A percentile compares a stretch with the other conserved stretches of the same genome.
These are phyloP conservation scores for Penicillium turbatum DNA, from an alignment of 495 filamentous ascomycete species.

Conservation along the genomic window DNA sequence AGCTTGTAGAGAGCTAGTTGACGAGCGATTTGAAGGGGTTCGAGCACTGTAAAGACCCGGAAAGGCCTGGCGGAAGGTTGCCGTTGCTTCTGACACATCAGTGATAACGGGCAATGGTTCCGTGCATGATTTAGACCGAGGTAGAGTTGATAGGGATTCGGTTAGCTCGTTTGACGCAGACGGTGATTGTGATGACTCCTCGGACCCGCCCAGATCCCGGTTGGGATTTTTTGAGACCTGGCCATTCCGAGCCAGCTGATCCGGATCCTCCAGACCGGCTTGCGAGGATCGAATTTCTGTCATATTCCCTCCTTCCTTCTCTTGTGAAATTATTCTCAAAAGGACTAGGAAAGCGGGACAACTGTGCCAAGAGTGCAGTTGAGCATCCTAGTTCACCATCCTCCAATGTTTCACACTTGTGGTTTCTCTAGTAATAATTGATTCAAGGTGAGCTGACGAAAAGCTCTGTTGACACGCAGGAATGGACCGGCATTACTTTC, in stretches of 20 bases:
- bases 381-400: constrained; percentile 20
- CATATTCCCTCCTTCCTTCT: constrained; percentile 30
- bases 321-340: constrained; percentile 9
- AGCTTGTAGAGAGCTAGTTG: constrained; percentile 45
- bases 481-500: constrained; percentile 40
- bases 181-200: constrained; percentile 24
- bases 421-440: background rate
- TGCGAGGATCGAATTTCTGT: constrained; percentile 33
- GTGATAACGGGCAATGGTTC: constrained; percentile 19
- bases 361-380: constrained; percentile 21
- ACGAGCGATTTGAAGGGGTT: constrained; percentile 41
- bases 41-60: constrained; percentile 38
- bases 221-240: constrained; percentile 23
- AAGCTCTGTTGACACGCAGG: constrained; percentile 29
- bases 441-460: constrained; percentile 29
- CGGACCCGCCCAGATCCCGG: constrained; percentile 18
- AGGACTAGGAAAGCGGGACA: constrained; percentile 15
- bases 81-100: constrained; percentile 32
- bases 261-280: constrained; percentile 31
- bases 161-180: constrained; percentile 22
- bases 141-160: constrained; percentile 14
- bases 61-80: constrained; percentile 38
- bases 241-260: constrained; percentile 27
- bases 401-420: constrained; percentile 2
- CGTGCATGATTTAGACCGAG: constrained; percentile 27